phyloP scores from a whole-genome alignment of 2,329 filamentous ascomycete species.

The Coniella lustricola region DNA sequence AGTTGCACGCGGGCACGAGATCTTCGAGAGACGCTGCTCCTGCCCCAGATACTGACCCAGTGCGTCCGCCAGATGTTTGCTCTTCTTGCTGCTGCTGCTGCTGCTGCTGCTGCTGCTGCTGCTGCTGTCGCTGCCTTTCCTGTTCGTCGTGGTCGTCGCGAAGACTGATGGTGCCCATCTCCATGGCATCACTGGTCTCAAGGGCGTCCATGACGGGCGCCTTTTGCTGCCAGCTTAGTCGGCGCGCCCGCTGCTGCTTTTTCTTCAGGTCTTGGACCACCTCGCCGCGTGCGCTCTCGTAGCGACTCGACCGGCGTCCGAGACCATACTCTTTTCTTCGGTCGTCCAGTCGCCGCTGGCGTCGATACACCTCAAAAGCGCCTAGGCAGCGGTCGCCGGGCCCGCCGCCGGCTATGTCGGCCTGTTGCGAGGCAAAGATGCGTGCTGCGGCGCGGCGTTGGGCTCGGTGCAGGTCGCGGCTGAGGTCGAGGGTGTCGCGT shows the following conservation, averaged over 20 bases:
- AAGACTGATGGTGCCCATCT: constrained; percentile 12
- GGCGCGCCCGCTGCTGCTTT: not conserved
- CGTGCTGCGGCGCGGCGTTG: constrained; percentile 51
- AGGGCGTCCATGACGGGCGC: constrained; percentile 12
- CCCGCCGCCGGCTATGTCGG: constrained; percentile 28
- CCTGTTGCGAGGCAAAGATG: constrained; percentile 46
- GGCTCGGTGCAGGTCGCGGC: constrained; percentile 46
- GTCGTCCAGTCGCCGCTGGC: constrained; percentile 32
- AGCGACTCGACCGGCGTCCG: constrained; percentile 16
- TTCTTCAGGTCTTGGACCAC: constrained; percentile 17
- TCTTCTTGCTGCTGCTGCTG: constrained; percentile 12
- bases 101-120: constrained; percentile 4
- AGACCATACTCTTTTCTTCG: constrained; percentile 28
- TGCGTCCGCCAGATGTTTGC: constrained; percentile 15
- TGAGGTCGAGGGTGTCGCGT: constrained; percentile 42
- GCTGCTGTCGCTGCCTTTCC: constrained; percentile 7
- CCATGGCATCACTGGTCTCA: constrained; percentile 9
- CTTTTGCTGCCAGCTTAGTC: constrained; percentile 14
- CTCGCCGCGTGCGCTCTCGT: constrained; percentile 12
- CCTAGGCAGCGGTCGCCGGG: constrained; percentile 41
- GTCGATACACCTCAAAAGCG: constrained; percentile 46
- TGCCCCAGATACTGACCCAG: no score
- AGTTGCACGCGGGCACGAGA: constrained; percentile 41
- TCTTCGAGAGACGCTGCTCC: constrained; percentile 43
- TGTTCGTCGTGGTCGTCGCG: constrained; percentile 7